Evolutionary conservation across 306 rosid genomes (phyloP), one percentile per base, ranked within the genome.

Genomic region (Trifolium fragiferum): DNA sequence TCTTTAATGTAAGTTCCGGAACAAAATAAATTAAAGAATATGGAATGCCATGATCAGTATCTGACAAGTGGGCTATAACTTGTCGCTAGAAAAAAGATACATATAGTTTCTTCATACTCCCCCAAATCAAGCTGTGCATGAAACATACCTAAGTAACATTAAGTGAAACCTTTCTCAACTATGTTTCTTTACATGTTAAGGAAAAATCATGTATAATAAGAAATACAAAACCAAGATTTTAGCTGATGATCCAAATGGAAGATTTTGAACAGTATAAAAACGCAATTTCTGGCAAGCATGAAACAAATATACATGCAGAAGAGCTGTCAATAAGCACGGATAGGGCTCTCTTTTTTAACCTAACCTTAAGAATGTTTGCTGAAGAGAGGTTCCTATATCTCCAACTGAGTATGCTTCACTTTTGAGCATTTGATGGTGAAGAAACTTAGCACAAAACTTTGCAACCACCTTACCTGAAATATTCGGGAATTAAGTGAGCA

Each of bases 401-500:
- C 97, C 97, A 71, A 80, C 84, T 6, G 81, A 78, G 78, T 86
- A 88, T 72, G 89, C 86, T 63, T 88, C 90, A 84, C 66, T 87
- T 83, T 85, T 92, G 76, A 92, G 91, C 88, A 94, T 84, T 78
- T 92, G 96, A 64, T 77, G 96, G 80, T 94, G 99, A 76, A 94
- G 96, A 84, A 72, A 92, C 89, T 92, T 94, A 0, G 97, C 95
- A 82, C 99, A 94, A 79, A 94, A 94, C 82, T 92, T 94, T 7
- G 99, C 97, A 70, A 94, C 99, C 75, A 92, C 99, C 89, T 88
- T 94, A 72, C 97, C 99, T 94, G 87, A 61, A 87, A 69, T 7
- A 66, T 83, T 69, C 72, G 70, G 68, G 40, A 37, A 66, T 53
- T 74, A 27, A 63, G 73, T 82, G 62, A 86, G 79, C 51, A 72